Percentiles rank a stretch among this genome's conserved stretches.
Conservation (phyloP, 768 basidiomycete species). For the Lentinula edodes region DNA sequence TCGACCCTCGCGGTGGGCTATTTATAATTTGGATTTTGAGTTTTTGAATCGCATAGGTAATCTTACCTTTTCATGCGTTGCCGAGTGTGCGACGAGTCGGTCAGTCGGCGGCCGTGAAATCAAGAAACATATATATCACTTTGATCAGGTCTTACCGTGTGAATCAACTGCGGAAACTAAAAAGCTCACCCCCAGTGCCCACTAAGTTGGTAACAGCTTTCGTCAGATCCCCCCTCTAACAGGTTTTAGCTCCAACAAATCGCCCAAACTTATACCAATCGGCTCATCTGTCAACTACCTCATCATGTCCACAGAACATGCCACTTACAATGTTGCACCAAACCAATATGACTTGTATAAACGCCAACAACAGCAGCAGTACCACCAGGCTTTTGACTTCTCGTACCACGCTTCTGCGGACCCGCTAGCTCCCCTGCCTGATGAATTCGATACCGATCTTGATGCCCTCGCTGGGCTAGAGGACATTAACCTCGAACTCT, state of each 20-base stretch:
- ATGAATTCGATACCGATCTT: slow-evolving; percentile 80
- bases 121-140: background rate
- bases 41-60: too few species aligned
- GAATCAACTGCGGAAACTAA: background rate
- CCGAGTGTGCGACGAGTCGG: background rate
- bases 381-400: slow-evolving; percentile 61
- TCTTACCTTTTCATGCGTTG: background rate
- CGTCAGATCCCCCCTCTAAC: background rate
- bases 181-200: background rate
- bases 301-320: background rate
- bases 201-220: background rate
- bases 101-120: background rate
- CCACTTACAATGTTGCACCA: background rate
- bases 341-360: slow-evolving; percentile 4
- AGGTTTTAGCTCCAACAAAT: background rate
- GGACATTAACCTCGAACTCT: slow-evolving; percentile 54
- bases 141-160: background rate
- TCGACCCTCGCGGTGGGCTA: slow-evolving; percentile 84
- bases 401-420: slow-evolving; percentile 66
- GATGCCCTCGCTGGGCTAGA: slow-evolving; percentile 67
- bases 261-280: background rate
- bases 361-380: slow-evolving; percentile 30
- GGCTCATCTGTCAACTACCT: background rate
- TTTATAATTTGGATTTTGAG: background rate
- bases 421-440: slow-evolving; percentile 72